Base-by-base conservation (phyloP, 148 eudicot species). In the Chenopodium berlandieri region DNA sequence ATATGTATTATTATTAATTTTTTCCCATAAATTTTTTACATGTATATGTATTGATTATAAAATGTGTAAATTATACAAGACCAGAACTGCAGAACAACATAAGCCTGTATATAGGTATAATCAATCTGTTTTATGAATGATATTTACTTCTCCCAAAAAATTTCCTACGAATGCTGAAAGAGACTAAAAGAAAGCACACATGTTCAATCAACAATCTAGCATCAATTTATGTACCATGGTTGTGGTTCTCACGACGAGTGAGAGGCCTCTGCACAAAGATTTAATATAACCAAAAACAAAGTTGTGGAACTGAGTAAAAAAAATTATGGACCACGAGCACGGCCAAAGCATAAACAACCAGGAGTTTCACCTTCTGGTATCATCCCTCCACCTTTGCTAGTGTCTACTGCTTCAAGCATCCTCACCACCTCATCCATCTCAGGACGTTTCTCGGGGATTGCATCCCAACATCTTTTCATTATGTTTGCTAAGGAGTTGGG, bases 351-450 rank as follows among this genome's bases (percentile, higher is more conserved):
- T 70, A 94, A 91, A 78, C 98, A 94, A 23, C 96, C 79, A 47
- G 83, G 67, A 50, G 90, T 77, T 69, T 92, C 91, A 37, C 86
- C 98, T 77, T 91, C 94, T 0, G 98, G 96, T 73, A 94, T 89
- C 96, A 94, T 94, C 17, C 98, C 96, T 73, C 98, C 98, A 16
- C 98, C 98, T 83, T 85, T 94, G 85, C 80, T 91, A 1, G 93
- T 94, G 83, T 94, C 96, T 11, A 92, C 87, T 14, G 91, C 94
- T 84, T 94, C 98, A 56, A 94, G 80, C 85, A 91, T 69, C 58
- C 60, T 85, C 75, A 94, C 98, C 2, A 91, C 98, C 75, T 92
- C 94, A 69, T 86, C 92, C 97, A 94, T 92, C 30, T 94, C 93
- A 0, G 94, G 98, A 10, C 98, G 87, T 77, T 87, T 90, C 14